Conservation (phyloP, 139 green algal species). For the Chlorella sp. region DNA sequence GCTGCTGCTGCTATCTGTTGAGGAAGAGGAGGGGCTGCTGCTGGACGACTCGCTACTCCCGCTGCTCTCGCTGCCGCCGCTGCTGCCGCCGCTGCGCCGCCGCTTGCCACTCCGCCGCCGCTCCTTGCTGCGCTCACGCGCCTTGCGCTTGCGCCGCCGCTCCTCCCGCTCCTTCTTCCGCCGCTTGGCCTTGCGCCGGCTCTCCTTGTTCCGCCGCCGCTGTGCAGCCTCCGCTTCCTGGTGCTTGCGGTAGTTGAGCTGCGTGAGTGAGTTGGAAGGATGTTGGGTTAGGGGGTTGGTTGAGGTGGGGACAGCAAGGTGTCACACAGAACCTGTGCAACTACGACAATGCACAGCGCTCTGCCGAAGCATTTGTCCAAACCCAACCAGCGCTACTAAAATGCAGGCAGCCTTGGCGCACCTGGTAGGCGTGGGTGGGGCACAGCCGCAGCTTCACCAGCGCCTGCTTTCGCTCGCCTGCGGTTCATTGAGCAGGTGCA, state of each 20-base stretch:
- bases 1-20: not conserved
- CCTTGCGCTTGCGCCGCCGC: not conserved
- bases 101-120: not conserved
- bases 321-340: too few relatives aligned
- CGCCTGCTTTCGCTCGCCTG: conserved; percentile 77
- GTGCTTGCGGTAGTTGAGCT: conserved; percentile 83
- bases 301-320: too few relatives aligned
- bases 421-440: conserved; percentile 76
- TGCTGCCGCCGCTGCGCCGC: conserved; percentile 9
- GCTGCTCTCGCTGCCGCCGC: conserved; percentile 3
- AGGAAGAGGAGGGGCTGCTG: not conserved
- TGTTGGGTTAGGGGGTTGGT: too few relatives aligned
- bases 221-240: conserved; percentile 10
- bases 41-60: not conserved
- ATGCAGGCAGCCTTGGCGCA: too few relatives aligned
- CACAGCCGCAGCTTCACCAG: conserved; percentile 77
- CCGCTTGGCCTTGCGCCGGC: not conserved
- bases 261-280: too few relatives aligned
- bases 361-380: too few relatives aligned
- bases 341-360: too few relatives aligned
- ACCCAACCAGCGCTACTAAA: too few relatives aligned
- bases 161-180: conserved; percentile 29
- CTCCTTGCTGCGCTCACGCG: not conserved
- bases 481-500: too few relatives aligned
- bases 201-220: not conserved